These are phyloP conservation scores for Mycena filopes DNA, from an alignment of 768 basidiomycete species.

Conservation along the genomic window DNA sequence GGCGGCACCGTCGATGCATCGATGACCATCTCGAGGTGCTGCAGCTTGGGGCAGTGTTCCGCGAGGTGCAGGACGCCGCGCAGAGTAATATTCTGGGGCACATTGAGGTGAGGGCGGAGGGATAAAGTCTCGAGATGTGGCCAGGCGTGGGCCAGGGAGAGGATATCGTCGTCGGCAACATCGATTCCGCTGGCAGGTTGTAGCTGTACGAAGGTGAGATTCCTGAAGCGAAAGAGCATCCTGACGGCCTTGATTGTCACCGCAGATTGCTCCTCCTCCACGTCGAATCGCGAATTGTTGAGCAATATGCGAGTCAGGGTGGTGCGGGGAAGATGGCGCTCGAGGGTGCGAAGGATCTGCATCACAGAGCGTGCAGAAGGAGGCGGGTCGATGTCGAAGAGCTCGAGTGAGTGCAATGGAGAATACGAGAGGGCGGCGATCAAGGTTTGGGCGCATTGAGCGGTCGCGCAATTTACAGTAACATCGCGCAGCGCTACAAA, in stretches of 20 bases:
- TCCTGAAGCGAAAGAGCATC: background rate
- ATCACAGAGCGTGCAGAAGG: background rate
- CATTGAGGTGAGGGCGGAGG: background rate
- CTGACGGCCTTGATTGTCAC: background rate
- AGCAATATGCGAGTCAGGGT: background rate
- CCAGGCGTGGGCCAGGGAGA: background rate
- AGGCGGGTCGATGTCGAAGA: background rate
- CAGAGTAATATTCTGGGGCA: background rate
- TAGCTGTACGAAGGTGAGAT: background rate
- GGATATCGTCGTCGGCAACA: background rate
- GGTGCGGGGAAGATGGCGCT: background rate
- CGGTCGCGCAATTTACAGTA: background rate
- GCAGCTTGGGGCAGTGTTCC: background rate
- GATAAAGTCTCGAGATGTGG: background rate
- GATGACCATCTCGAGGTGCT: background rate
- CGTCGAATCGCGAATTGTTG: background rate
- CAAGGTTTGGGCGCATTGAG: background rate
- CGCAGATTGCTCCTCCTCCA: background rate
- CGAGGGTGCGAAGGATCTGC: background rate
- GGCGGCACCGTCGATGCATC: background rate
- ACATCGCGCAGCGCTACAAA: background rate
- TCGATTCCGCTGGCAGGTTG: background rate
- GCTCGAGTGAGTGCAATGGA: background rate
- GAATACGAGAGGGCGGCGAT: background rate
- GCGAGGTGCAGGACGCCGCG: background rate